phyloP scores from a whole-genome alignment of 441 rosid genomes.

The Hura crepitans region DNA sequence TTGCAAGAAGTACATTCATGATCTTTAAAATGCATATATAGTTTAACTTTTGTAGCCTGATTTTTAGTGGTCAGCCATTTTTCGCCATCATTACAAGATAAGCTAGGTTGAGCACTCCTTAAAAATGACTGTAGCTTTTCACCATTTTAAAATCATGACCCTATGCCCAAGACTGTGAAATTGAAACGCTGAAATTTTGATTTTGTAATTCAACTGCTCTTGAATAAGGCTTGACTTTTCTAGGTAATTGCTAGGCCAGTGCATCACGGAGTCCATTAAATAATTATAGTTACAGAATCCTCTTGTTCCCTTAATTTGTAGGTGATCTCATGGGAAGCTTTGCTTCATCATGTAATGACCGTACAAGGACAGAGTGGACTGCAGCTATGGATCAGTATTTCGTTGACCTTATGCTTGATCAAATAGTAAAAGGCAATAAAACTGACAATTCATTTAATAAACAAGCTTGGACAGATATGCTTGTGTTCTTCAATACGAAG shows the following conservation, averaged over 20 bases:
- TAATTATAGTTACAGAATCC: slow-evolving; percentile 1
- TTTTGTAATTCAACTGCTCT: not conserved
- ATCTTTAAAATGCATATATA: not conserved
- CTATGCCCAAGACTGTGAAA: not conserved
- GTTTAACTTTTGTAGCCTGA: too few species aligned
- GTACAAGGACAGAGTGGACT: slow-evolving; percentile 68
- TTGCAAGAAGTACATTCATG: not conserved
- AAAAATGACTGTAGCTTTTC: not conserved
- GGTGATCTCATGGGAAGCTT: slow-evolving; percentile 45
- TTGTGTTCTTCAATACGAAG: slow-evolving; percentile 58
- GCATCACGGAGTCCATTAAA: not conserved
- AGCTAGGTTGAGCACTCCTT: not conserved
- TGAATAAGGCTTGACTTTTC: not conserved
- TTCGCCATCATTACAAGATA: not conserved
- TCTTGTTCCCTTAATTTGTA: slow-evolving; percentile 24
- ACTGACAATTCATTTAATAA: slow-evolving; percentile 49
- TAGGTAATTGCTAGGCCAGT: not conserved
- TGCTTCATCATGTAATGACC: slow-evolving; percentile 38
- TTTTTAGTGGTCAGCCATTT: too few species aligned
- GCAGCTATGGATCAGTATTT: slow-evolving; percentile 71
- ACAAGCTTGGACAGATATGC: slow-evolving; percentile 83
- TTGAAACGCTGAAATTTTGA: not conserved
- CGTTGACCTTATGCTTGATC: slow-evolving; percentile 73
- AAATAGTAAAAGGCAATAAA: slow-evolving; percentile 66
- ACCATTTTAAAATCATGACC: not conserved